Evolutionary conservation across 768 basidiomycete species (phyloP), one percentile per base, ranked within the genome.

Genomic region (Xerocomus potaroensis): DNA sequence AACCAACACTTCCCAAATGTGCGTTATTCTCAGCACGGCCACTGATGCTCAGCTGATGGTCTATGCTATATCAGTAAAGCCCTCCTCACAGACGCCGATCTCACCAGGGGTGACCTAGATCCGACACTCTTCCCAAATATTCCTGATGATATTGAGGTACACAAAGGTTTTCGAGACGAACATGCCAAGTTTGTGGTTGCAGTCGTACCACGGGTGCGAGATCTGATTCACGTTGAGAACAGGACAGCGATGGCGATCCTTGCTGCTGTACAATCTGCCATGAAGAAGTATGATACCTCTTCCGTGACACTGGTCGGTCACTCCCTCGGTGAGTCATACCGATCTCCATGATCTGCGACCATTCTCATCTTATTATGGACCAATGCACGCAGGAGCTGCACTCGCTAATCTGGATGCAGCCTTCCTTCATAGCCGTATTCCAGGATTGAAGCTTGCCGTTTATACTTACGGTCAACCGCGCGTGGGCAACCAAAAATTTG

Each of bases 401-500:
- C 58, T 70, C 44, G 39, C 70, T 8, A 54, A 67, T 5, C 56
- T 72, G 4, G 69, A 72, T 39, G 55, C 69, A 1, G 61, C 70
- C 5, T 71, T 60, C 53, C 66, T 72, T 2, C 67, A 59, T 2
- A 55, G 69, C 9, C 57, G 63, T 33, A 60, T 72, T 12, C 65
- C 68, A 9, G 19, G 51, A 0, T 50, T 50, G 31, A 67, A n/a
- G n/a, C n/a, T n/a, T 61, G 3, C 53, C 56, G 3, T 55, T 71
- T 59, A 41, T 46, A 26, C 47, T 8, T 72, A 66, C 34, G 71
- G 68, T n/a, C 53, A 67, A 19, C 71, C 69, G 8, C 60, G 69
- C 8, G 68, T 69, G 3, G 80, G 82, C 22, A 83, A 83, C 59
- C 68, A 76, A 57, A 75, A 66, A 0, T 84, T 83, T 50, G 81